Percentiles rank a stretch among this genome's conserved stretches.
These are phyloP conservation scores for Neostapfia colusana DNA, from an alignment of 176 grass and related monocot genomes.

Conservation along the genomic window DNA sequence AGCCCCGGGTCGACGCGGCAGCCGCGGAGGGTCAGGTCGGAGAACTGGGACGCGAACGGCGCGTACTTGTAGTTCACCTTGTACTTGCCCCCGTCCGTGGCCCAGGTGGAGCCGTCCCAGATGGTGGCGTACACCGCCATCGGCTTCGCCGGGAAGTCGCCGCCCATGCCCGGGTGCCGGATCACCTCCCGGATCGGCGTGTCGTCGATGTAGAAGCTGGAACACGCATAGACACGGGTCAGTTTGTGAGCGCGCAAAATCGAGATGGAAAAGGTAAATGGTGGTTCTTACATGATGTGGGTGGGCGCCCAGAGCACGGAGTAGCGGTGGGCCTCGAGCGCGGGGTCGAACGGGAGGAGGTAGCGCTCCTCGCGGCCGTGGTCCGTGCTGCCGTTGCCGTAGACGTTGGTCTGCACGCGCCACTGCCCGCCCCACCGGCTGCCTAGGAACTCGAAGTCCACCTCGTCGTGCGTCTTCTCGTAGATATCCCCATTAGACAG, in stretches of 20 bases:
- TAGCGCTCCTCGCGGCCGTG: slow-evolving; percentile 85
- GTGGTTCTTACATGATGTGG: slow-evolving; percentile 54
- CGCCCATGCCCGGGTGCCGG: slow-evolving; percentile 64
- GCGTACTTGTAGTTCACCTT: slow-evolving; percentile 89
- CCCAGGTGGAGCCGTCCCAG: slow-evolving; percentile 83
- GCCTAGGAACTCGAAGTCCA: slow-evolving; percentile 91
- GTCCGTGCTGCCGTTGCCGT: slow-evolving; percentile 85
- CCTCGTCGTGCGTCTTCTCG: slow-evolving; percentile 88
- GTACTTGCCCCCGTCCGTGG: slow-evolving; percentile 76
- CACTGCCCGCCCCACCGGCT: slow-evolving; percentile 74
- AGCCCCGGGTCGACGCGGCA: slow-evolving; percentile 48
- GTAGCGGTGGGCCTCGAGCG: slow-evolving; percentile 62
- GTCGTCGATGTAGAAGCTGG: slow-evolving; percentile 80
- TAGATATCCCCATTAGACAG: slow-evolving; percentile 86
- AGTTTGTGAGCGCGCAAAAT: neutral
- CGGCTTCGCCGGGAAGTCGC: slow-evolving; percentile 77
- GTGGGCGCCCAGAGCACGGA: slow-evolving; percentile 69
- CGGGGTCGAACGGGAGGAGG: slow-evolving; percentile 83
- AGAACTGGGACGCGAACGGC: slow-evolving; percentile 65
- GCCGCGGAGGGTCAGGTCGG: slow-evolving; percentile 48
- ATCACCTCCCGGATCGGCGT: slow-evolving; percentile 72
- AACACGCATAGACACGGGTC: neutral
- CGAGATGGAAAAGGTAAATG: neutral
- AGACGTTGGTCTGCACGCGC: slow-evolving; percentile 90
- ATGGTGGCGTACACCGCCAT: slow-evolving; percentile 84